Conservation (phyloP, 495 filamentous ascomycete species). For the Xylaria palmicola region DNA sequence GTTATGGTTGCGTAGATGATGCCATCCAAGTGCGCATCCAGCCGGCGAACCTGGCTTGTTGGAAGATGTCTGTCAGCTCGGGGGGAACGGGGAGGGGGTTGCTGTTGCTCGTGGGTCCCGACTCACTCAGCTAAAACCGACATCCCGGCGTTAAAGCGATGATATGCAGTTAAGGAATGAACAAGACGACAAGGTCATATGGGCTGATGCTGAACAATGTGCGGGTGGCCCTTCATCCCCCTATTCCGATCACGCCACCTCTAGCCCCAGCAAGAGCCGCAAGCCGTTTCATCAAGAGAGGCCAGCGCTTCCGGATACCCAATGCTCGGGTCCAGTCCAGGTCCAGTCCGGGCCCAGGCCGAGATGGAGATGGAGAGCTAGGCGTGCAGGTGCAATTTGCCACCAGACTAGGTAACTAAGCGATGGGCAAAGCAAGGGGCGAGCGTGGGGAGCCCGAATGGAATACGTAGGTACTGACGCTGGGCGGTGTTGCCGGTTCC, state of each 20-base stretch:
- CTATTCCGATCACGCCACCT: conserved; percentile 12
- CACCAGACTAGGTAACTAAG: not conserved
- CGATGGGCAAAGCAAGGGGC: not conserved
- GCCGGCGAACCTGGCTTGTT: conserved; percentile 69
- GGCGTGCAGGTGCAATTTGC: not conserved
- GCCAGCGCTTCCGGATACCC: too few species aligned
- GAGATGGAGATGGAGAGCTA: too few species aligned
- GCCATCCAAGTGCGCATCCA: conserved; percentile 79
- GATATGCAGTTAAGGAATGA: conserved; percentile 7
- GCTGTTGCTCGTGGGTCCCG: not conserved
- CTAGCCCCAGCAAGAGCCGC: not conserved
- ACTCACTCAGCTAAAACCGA: conserved; percentile 68
- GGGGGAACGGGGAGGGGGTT: not conserved
- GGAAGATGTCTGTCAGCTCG: conserved; percentile 24
- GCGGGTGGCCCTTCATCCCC: not conserved
- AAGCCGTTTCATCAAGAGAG: not conserved
- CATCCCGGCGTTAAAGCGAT: conserved; percentile 44
- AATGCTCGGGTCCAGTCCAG: too few species aligned
- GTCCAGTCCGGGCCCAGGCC: too few species aligned
- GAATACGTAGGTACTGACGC: not conserved
- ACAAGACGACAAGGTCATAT: conserved; percentile 22
- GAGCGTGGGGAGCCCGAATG: not conserved
- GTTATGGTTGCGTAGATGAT: conserved; percentile 47
- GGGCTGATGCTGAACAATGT: conserved; percentile 19
- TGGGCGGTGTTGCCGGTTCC: not conserved